Evolutionary conservation across 2,329 filamentous ascomycete genomes (phyloP).

Genomic region (Alternaria tenuissima): DNA sequence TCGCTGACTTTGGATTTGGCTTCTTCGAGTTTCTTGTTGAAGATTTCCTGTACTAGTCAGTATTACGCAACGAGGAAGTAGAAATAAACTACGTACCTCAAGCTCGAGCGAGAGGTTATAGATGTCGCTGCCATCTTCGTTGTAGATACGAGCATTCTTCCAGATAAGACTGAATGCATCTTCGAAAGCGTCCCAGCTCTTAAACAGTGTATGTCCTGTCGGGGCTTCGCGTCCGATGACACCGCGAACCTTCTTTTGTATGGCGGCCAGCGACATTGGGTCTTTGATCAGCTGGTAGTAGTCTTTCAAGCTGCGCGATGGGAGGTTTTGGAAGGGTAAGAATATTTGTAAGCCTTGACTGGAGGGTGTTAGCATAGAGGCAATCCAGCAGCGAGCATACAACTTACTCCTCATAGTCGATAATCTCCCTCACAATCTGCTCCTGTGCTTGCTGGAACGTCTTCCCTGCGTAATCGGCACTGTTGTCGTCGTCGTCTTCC

Average conservation of each 20-base stretch:
- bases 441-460: slow-evolving; percentile 87
- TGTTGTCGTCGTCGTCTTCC: slow-evolving; percentile 29
- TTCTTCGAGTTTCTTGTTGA: slow-evolving; percentile 72
- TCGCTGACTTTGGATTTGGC: slow-evolving; percentile 77
- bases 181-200: slow-evolving; percentile 83
- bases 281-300: slow-evolving; percentile 87
- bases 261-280: slow-evolving; percentile 77
- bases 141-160: slow-evolving; percentile 88
- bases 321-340: slow-evolving; percentile 79
- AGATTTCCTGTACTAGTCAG: slow-evolving; percentile 66
- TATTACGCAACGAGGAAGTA: background rate
- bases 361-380: slow-evolving; percentile 16
- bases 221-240: slow-evolving; percentile 72
- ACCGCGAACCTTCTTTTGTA: slow-evolving; percentile 80
- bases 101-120: slow-evolving; percentile 79
- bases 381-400: background rate
- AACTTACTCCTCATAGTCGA: slow-evolving; percentile 64
- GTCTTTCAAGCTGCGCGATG: slow-evolving; percentile 77
- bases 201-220: slow-evolving; percentile 72
- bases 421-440: slow-evolving; percentile 78
- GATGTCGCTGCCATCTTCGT: slow-evolving; percentile 90
- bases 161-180: slow-evolving; percentile 82
- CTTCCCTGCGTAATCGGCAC: slow-evolving; percentile 60
- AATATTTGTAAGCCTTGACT: slow-evolving; percentile 71
- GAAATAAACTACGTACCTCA: slow-evolving; percentile 64